These are phyloP conservation scores for Dactylellina haptotyla DNA, from an alignment of 2,329 filamentous ascomycete genomes.

Conservation along the genomic window DNA sequence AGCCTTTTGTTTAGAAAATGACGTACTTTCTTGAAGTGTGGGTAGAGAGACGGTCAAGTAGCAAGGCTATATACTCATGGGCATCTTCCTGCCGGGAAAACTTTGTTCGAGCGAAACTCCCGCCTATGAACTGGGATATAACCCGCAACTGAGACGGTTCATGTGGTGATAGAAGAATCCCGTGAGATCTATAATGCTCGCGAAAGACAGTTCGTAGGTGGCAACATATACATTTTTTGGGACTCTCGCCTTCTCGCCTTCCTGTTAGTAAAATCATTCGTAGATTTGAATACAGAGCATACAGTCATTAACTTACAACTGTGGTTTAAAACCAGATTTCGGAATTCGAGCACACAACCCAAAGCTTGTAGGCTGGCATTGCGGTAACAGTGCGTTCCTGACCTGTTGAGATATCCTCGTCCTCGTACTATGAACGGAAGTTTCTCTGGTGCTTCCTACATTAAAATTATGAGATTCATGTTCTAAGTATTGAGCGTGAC, in stretches of 20 bases:
- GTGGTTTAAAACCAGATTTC: slow-evolving; percentile 26
- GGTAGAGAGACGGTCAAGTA: slow-evolving; percentile 25
- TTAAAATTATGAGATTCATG: neutral
- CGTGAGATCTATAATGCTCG: slow-evolving; percentile 21
- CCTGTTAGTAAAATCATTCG: neutral
- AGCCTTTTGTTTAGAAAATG: too few species aligned
- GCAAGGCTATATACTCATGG: slow-evolving; percentile 44
- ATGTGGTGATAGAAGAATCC: slow-evolving; percentile 7
- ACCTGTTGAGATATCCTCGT: slow-evolving; percentile 28
- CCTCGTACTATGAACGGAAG: neutral
- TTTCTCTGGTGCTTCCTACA: neutral
- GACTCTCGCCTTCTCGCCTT: slow-evolving; percentile 2
- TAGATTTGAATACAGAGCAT: neutral
- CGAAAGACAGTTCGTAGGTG: slow-evolving; percentile 11
- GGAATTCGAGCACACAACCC: slow-evolving; percentile 24
- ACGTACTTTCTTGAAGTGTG: neutral
- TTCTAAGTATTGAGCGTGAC: neutral
- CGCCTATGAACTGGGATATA: slow-evolving; percentile 29
- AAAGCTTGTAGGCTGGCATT: slow-evolving; percentile 45
- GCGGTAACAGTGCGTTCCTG: slow-evolving; percentile 41
- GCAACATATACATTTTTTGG: slow-evolving; percentile 20
- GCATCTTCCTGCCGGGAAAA: slow-evolving; percentile 35
- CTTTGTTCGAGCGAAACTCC: slow-evolving; percentile 14
- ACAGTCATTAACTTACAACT: slow-evolving; percentile 6
- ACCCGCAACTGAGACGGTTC: slow-evolving; percentile 22